Evolutionary conservation across 805 yeast species (phyloP), one percentile per base, ranked within the genome.

Genomic region (Zygosaccharomyces bisporus): DNA sequence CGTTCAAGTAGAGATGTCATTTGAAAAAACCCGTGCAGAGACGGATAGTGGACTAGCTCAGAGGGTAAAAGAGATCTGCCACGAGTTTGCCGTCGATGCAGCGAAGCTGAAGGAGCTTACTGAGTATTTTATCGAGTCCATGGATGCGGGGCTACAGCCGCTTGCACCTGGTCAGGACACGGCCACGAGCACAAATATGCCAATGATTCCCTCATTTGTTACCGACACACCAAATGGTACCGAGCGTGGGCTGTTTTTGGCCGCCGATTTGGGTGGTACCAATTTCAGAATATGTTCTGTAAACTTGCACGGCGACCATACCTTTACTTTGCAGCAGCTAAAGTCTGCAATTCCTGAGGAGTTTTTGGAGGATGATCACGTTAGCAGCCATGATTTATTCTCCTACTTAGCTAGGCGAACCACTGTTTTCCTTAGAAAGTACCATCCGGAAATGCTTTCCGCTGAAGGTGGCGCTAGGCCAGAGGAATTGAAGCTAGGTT

Each of bases 201-300:
- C 93, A 32, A 93, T 91, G 99, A 87, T 93, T 56, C 98, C 98
- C 29, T 79, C 96, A 1, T 91, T 67, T 61, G 95, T 91, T 25
- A 86, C 96, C 6, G 74, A 77, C 8, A 76, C 87, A 45, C 99
- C 99, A 17, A 76, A 75, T 34, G 99, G 99, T 34, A 73, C 76
- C 38, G 99, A 91, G 63, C 73, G 71, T 44, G 98, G 98, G 35
- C 72, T 86, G 31, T 79, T 75, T 50, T 70, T 91, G 48, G 98
- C 98, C 43, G 95, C 93, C 4, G 98, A 91, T 61, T 73, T 91
- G 42, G 99, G 99, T 50, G 98, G 98, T 40, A 90, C 98, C 46
- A 90, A 93, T 65, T 88, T 91, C 69, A 76, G 99, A 58, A 96
- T 93, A 19, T 89, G 97, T 62, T 88, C 96, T 1, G 90, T 91